phyloP scores from a whole-genome alignment of 75 land plant species.

The Ceratopteris richardii region DNA sequence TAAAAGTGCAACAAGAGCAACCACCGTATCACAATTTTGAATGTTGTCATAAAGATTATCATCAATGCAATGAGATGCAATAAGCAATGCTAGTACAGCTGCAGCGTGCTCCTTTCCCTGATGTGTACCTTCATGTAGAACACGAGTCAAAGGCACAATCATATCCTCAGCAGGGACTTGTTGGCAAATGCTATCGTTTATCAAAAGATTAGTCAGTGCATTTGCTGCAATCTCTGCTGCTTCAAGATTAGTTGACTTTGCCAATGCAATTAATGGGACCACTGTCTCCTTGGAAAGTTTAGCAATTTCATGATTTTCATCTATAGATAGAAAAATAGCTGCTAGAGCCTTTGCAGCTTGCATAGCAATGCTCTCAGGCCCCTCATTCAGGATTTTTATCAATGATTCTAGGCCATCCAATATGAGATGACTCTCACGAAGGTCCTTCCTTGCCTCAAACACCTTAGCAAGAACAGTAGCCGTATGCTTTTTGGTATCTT shows the following conservation, averaged over 20 bases:
- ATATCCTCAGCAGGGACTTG: slow-evolving; percentile 43
- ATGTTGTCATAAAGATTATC: slow-evolving; percentile 27
- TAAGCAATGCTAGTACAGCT: slow-evolving; percentile 25
- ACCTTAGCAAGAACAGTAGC: slow-evolving; percentile 39
- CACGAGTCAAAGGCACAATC: slow-evolving; percentile 36
- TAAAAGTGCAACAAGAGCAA: slow-evolving; percentile 30
- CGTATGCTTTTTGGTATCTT: slow-evolving; percentile 31
- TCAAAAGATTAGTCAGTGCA: slow-evolving; percentile 35
- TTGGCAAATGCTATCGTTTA: slow-evolving; percentile 25
- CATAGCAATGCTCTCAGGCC: slow-evolving; percentile 26
- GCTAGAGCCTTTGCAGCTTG: slow-evolving; percentile 45
- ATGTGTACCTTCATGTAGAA: slow-evolving; percentile 31
- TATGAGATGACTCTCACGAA: slow-evolving; percentile 26
- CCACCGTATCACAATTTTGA: slow-evolving; percentile 35
- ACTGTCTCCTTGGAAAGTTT: slow-evolving; percentile 26
- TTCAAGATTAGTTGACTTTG: slow-evolving; percentile 29
- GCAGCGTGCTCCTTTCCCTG: slow-evolving; percentile 39
- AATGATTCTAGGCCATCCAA: slow-evolving; percentile 23
- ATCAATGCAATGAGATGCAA: slow-evolving; percentile 32
- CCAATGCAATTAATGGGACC: slow-evolving; percentile 23
- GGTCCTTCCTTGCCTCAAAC: slow-evolving; percentile 30
- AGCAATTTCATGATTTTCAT: slow-evolving; percentile 12
- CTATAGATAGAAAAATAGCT: slow-evolving; percentile 32
- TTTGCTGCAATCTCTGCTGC: slow-evolving; percentile 39
- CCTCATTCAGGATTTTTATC: slow-evolving; percentile 22